Percentiles rank a stretch among this genome's conserved stretches.
Evolutionary conservation across 139 green algal genomes (phyloP).

Genomic region (Chlamydomonas sphaeroides): DNA sequence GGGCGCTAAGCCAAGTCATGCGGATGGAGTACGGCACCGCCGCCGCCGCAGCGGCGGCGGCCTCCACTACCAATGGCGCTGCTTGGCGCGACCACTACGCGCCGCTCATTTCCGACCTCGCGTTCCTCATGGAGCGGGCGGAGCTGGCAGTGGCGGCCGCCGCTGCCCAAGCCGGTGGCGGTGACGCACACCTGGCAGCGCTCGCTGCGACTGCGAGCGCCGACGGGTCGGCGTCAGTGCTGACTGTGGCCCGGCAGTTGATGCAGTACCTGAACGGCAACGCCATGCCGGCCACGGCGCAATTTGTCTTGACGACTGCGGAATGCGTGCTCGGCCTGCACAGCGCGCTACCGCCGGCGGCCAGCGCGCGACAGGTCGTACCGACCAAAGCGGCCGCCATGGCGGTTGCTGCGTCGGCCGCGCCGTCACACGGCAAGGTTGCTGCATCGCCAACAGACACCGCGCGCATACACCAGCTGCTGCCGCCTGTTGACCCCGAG

Average conservation of each 20-base stretch:
- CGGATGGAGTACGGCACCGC: constrained; percentile 34
- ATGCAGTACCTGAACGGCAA: constrained; percentile 29
- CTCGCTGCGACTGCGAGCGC: constrained; percentile 2
- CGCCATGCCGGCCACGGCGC: background rate
- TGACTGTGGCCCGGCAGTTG: constrained; percentile 33
- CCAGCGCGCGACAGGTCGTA: too few species aligned
- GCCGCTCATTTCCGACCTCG: constrained; percentile 33
- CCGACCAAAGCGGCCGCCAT: too few species aligned
- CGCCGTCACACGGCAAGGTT: too few species aligned
- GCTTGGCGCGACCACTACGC: constrained; percentile 42
- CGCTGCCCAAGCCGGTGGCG: background rate
- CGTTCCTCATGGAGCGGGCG: constrained; percentile 32
- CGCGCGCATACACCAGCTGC: too few species aligned
- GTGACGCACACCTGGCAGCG: background rate
- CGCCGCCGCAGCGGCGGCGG: background rate
- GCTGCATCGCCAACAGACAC: too few species aligned
- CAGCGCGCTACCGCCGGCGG: too few species aligned
- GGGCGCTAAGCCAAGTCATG: constrained; percentile 38
- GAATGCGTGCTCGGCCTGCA: too few species aligned
- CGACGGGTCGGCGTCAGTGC: constrained; percentile 15
- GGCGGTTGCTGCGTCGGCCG: too few species aligned
- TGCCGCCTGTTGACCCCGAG: too few species aligned
- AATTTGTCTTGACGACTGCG: constrained; percentile 4
- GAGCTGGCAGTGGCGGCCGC: constrained; percentile 15
- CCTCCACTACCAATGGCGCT: background rate